Percentiles rank a stretch among this genome's conserved stretches.
Evolutionary conservation across 2,329 filamentous ascomycete species (phyloP).

Genomic region (Trichoderma simmonsii): DNA sequence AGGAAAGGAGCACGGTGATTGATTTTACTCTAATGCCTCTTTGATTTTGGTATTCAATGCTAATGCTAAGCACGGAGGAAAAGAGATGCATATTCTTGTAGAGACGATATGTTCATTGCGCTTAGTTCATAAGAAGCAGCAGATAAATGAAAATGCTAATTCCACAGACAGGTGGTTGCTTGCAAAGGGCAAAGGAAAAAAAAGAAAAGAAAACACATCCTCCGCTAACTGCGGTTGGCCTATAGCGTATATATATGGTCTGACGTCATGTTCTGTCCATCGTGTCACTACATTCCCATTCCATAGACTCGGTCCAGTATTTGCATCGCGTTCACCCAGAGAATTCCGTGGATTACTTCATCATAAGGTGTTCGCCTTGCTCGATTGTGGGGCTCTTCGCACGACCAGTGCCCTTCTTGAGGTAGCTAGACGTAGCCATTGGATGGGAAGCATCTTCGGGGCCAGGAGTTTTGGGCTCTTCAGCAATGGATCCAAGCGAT

Average conservation of each 20-base stretch:
- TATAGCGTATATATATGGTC: neutral
- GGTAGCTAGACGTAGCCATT: neutral
- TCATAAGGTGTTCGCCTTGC: constrained; percentile 43
- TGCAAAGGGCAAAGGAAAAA: neutral
- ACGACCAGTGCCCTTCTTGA: constrained; percentile 21
- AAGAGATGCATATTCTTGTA: neutral
- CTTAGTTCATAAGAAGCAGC: neutral
- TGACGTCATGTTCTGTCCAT: neutral
- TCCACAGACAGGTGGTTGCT: neutral
- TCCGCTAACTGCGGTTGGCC: neutral
- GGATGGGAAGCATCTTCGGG: neutral
- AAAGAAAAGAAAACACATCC: neutral
- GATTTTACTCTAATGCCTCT: neutral
- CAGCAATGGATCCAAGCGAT: constrained; percentile 47
- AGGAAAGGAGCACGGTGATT: neutral
- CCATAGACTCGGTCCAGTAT: neutral
- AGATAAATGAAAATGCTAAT: neutral
- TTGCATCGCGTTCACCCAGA: neutral
- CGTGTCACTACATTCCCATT: neutral
- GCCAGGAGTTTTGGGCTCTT: constrained; percentile 36
- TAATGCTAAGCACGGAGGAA: neutral
- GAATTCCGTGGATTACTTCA: constrained; percentile 20
- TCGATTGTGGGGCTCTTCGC: constrained; percentile 31
- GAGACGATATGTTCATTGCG: neutral
- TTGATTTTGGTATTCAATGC: neutral